phyloP scores from a whole-genome alignment of 2,329 filamentous ascomycete genomes.

The Metarhizium humberi region DNA sequence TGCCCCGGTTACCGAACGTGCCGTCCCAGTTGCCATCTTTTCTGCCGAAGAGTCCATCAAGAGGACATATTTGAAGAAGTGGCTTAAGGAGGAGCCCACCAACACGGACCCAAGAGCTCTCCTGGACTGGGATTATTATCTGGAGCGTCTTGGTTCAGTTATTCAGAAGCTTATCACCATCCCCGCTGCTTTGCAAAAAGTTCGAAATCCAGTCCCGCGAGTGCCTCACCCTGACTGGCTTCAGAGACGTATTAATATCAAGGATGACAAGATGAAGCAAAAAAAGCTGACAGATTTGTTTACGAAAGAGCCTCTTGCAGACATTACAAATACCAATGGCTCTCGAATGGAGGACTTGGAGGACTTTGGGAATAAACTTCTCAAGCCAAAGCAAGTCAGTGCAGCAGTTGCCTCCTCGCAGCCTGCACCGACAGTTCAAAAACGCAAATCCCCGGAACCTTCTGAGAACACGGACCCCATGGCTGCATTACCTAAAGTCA shows the following conservation, averaged over 20 bases:
- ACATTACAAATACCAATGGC: constrained; percentile 58
- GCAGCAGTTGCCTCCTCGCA: constrained; percentile 48
- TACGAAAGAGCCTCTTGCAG: constrained; percentile 57
- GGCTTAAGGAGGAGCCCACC: constrained; percentile 85
- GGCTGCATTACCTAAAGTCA: constrained; percentile 68
- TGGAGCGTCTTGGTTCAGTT: constrained; percentile 89
- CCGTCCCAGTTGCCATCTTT: constrained; percentile 93
- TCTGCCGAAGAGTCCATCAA: constrained; percentile 86
- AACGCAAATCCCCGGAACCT: constrained; percentile 65
- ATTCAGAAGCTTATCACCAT: constrained; percentile 99
- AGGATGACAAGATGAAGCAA: constrained; percentile 96
- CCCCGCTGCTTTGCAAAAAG: constrained; percentile 88
- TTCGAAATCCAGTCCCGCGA: constrained; percentile 87
- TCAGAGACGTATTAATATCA: constrained; percentile 83
- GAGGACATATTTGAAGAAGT: constrained; percentile 83
- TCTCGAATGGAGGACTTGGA: constrained; percentile 60
- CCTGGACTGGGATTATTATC: constrained; percentile 96
- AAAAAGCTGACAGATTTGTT: constrained; percentile 97
- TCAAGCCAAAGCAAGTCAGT: constrained; percentile 54
- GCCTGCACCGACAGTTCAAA: constrained; percentile 41
- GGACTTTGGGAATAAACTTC: constrained; percentile 63
- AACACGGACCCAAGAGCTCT: constrained; percentile 85
- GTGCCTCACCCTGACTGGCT: constrained; percentile 96
- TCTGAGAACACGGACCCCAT: constrained; percentile 66
- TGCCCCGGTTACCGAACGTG: constrained; percentile 88